Conservation (phyloP, 148 eudicot species). For the Polygonum aviculare region DNA sequence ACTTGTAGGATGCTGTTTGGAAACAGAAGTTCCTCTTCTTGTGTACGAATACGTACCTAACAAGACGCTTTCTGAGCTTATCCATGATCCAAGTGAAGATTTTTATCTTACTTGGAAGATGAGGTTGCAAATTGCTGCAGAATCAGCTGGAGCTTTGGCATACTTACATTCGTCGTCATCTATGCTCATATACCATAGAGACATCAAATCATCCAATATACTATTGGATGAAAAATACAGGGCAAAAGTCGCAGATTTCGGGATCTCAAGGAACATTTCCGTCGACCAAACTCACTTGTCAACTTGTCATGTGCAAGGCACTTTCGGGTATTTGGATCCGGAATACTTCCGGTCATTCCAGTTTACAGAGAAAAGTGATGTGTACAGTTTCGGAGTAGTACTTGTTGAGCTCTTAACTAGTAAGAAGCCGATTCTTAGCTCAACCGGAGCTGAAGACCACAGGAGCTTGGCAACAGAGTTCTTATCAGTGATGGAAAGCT, state of each 20-base stretch:
- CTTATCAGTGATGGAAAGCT: neutral
- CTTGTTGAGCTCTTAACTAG: conserved; percentile 1
- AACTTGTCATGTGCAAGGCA: neutral
- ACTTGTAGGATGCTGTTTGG: neutral
- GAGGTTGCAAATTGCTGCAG: neutral
- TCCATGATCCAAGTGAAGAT: neutral
- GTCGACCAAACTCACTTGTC: neutral
- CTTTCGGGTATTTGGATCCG: conserved; percentile 4
- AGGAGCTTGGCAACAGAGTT: neutral
- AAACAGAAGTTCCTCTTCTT: neutral
- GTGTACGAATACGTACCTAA: neutral
- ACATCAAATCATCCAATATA: conserved; percentile 4
- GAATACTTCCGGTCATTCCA: conserved; percentile 1
- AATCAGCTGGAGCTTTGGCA: neutral
- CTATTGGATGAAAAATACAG: neutral
- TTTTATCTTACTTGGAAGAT: neutral
- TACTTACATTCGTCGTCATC: neutral
- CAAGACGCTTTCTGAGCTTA: neutral
- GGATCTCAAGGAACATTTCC: neutral
- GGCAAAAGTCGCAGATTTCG: neutral
- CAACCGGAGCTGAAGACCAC: neutral
- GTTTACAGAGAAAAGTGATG: neutral
- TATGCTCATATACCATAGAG: neutral
- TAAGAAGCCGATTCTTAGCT: neutral
- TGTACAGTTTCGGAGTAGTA: conserved; percentile 4